Percentiles rank a stretch among this genome's conserved stretches.
These are phyloP conservation scores for Capronia americana DNA, from an alignment of 2,329 filamentous ascomycete genomes.

Conservation along the genomic window DNA sequence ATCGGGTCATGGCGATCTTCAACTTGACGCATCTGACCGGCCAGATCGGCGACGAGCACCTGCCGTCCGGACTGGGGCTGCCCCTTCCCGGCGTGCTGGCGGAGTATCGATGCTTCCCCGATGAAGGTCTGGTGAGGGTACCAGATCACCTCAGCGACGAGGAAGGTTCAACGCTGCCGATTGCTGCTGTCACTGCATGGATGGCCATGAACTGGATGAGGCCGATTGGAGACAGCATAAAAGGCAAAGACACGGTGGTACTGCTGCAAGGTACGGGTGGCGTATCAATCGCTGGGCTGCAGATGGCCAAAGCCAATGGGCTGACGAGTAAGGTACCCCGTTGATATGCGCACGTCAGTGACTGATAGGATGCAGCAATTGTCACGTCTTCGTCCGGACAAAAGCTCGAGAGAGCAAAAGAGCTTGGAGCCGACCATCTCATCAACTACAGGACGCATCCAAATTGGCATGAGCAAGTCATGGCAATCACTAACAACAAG, in stretches of 20 bases:
- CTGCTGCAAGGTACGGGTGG: constrained; percentile 56
- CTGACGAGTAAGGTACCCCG: constrained; percentile 52
- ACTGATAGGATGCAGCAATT: constrained; percentile 47
- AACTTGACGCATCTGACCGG: constrained; percentile 51
- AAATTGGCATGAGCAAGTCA: constrained; percentile 55
- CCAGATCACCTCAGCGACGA: constrained; percentile 51
- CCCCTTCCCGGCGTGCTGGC: constrained; percentile 50
- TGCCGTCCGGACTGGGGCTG: constrained; percentile 51
- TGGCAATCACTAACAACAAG: constrained; percentile 50
- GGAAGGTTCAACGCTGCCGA: constrained; percentile 51
- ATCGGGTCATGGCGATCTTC: constrained; percentile 48
- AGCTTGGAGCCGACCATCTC: constrained; percentile 52
- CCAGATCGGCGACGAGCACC: constrained; percentile 39
- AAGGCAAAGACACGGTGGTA: constrained; percentile 50
- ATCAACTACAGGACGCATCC: constrained; percentile 59
- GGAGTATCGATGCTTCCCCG: constrained; percentile 53
- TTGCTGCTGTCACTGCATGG: constrained; percentile 58
- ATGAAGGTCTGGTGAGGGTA: constrained; percentile 48
- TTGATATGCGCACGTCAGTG: constrained; percentile 43
- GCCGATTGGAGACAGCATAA: constrained; percentile 49
- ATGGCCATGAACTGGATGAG: constrained; percentile 57
- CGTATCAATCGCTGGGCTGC: constrained; percentile 53
- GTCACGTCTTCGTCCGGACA: constrained; percentile 59
- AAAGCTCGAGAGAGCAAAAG: constrained; percentile 51
- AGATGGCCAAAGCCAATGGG: constrained; percentile 56